phyloP scores from a whole-genome alignment of 2,329 filamentous ascomycete species.

The Knoxdaviesia proteae region DNA sequence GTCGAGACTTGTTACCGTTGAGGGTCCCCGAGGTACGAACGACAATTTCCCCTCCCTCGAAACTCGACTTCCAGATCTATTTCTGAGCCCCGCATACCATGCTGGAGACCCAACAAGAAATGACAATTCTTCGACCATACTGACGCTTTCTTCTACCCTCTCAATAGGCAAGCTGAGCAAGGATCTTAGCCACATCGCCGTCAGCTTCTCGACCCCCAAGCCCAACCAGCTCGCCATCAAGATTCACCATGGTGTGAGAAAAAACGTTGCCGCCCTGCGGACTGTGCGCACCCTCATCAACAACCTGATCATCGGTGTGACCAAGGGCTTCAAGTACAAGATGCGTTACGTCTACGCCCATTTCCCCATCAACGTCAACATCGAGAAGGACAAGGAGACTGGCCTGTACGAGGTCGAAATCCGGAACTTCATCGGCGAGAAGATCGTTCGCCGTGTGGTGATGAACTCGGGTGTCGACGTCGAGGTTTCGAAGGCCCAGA shows the following conservation, averaged over 20 bases:
- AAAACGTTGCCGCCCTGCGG: conserved; percentile 93
- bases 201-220: conserved; percentile 81
- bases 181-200: conserved; percentile 88
- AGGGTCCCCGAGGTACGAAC: conserved; percentile 69
- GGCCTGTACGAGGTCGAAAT: conserved; percentile 86
- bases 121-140: neutral
- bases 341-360: conserved; percentile 99
- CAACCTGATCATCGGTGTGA: conserved; percentile 97
- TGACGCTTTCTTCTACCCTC: conserved; percentile 2
- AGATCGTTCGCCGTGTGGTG: conserved; percentile 81
- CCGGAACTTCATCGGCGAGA: conserved; percentile 99
- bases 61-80: neutral
- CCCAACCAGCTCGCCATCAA: conserved; percentile 84
- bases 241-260: conserved; percentile 95
- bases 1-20: conserved; percentile 87
- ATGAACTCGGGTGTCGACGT: conserved; percentile 86
- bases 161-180: conserved; percentile 73
- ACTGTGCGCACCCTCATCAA: conserved; percentile 96
- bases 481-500: conserved; percentile 73
- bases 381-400: conserved; percentile 89
- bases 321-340: conserved; percentile 99
- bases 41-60: conserved; percentile 1
- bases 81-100: neutral
- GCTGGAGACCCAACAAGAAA: neutral
- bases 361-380: conserved; percentile 99